phyloP scores from a whole-genome alignment of 2,329 filamentous ascomycete species.

The Ascomycota sp. region DNA sequence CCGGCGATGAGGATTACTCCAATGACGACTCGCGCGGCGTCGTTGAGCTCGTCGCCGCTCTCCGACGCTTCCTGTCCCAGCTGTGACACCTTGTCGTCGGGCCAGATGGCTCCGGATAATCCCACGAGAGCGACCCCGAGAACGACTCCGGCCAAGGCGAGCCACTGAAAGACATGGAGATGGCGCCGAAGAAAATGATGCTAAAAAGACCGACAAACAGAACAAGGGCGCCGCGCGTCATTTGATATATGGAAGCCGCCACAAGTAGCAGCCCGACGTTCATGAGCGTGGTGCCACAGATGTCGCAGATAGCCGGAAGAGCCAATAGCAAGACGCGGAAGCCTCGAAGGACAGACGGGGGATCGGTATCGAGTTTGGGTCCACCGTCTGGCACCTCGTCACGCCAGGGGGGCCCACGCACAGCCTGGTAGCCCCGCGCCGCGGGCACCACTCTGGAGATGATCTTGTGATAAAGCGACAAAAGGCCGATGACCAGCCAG shows the following conservation, averaged over 20 bases:
- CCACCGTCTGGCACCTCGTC: slow-evolving; percentile 3
- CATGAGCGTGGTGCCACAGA: slow-evolving; percentile 89
- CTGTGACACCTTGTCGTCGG: slow-evolving; percentile 33
- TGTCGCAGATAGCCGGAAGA: slow-evolving; percentile 80
- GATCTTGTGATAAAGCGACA: slow-evolving; percentile 44
- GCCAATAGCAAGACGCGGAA: slow-evolving; percentile 55
- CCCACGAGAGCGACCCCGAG: slow-evolving; percentile 77
- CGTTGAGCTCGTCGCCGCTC: slow-evolving; percentile 16
- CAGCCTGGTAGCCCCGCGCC: slow-evolving; percentile 44
- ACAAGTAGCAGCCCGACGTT: slow-evolving; percentile 89
- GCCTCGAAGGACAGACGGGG: slow-evolving; percentile 45
- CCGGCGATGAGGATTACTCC: slow-evolving; percentile 81
- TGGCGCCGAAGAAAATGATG: slow-evolving; percentile 71
- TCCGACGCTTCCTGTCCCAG: slow-evolving; percentile 14
- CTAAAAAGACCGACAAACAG: slow-evolving; percentile 93
- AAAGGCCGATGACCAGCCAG: slow-evolving; percentile 69
- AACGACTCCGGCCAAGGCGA: slow-evolving; percentile 71
- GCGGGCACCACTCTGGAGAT: slow-evolving; percentile 20
- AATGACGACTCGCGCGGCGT: slow-evolving; percentile 38
- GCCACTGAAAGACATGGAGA: slow-evolving; percentile 79
- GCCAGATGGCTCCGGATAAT: slow-evolving; percentile 65
- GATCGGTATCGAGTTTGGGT: slow-evolving; percentile 24
- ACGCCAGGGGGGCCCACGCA: too few species aligned
- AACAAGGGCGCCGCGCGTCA: slow-evolving; percentile 88
- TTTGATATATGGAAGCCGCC: slow-evolving; percentile 92